Evolutionary conservation across 2,329 filamentous ascomycete genomes (phyloP).

Genomic region (Aspergillus pseudonomiae): DNA sequence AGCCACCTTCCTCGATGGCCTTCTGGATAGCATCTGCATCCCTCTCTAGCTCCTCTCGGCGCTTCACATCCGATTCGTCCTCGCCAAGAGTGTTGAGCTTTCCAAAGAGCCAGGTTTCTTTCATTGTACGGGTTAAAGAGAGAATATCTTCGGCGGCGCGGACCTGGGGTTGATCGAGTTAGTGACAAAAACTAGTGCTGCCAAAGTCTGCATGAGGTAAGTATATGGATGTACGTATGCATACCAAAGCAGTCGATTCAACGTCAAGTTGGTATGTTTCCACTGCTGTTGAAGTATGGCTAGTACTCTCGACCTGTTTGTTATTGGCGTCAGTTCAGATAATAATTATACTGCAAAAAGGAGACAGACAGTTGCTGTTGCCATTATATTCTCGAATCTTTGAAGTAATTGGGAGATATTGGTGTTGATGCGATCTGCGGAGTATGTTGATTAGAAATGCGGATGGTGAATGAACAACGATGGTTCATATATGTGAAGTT

Average conservation of each 20-base stretch:
- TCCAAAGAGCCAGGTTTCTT: slow-evolving; percentile 70
- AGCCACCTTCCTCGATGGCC: slow-evolving; percentile 39
- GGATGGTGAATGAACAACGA: background rate
- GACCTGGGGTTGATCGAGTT: slow-evolving; percentile 45
- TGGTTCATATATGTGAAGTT: background rate
- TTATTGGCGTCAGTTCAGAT: background rate
- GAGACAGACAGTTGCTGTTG: slow-evolving; percentile 52
- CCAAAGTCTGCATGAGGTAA: background rate
- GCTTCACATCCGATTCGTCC: slow-evolving; percentile 43
- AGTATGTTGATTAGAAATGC: slow-evolving; percentile 3
- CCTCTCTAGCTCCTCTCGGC: slow-evolving; percentile 50
- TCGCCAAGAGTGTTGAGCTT: slow-evolving; percentile 61
- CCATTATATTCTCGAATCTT: slow-evolving; percentile 60
- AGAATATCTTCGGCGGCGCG: slow-evolving; percentile 65
- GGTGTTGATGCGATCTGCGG: slow-evolving; percentile 47
- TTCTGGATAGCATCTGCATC: slow-evolving; percentile 50
- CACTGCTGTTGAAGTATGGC: slow-evolving; percentile 59
- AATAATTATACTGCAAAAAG: background rate
- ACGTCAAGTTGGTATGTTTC: slow-evolving; percentile 62
- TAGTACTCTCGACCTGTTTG: slow-evolving; percentile 51
- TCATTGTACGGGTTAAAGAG: slow-evolving; percentile 62
- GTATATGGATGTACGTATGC: background rate
- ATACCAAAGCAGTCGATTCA: slow-evolving; percentile 61
- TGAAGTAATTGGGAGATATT: slow-evolving; percentile 52
- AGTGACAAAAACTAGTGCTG: background rate